A percentile compares a stretch with the other conserved stretches of the same genome.
Conservation (phyloP, 106 monocot genomes). For the Dendrobium officinale region DNA sequence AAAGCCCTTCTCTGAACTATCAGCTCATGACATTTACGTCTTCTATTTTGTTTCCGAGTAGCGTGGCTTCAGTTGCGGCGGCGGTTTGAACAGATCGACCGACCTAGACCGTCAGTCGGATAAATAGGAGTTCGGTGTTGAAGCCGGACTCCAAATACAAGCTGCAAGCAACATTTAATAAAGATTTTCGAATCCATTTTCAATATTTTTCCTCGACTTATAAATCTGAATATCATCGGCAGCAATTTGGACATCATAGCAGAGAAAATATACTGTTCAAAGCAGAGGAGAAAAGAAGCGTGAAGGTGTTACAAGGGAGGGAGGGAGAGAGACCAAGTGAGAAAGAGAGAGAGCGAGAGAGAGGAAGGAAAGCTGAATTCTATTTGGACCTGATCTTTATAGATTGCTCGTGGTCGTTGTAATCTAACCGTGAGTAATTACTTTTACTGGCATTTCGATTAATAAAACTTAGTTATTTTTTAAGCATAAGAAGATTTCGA, state of each 20-base stretch:
- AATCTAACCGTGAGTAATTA: neutral
- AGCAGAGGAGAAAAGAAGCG: neutral
- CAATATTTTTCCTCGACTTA: neutral
- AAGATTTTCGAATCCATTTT: neutral
- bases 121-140: neutral
- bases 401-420: neutral
- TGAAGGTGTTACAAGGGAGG: neutral
- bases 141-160: constrained; percentile 3
- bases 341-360: neutral
- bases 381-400: neutral
- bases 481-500: neutral
- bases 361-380: neutral
- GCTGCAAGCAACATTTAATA: neutral
- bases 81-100: neutral
- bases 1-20: neutral
- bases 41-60: neutral
- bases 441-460: neutral
- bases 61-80: neutral
- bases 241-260: neutral
- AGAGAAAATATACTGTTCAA: neutral
- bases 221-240: neutral
- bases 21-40: neutral
- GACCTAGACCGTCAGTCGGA: neutral
- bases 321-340: no score
- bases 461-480: neutral